Base-by-base conservation (phyloP, 768 basidiomycete genomes). In the Podaxis sp. region DNA sequence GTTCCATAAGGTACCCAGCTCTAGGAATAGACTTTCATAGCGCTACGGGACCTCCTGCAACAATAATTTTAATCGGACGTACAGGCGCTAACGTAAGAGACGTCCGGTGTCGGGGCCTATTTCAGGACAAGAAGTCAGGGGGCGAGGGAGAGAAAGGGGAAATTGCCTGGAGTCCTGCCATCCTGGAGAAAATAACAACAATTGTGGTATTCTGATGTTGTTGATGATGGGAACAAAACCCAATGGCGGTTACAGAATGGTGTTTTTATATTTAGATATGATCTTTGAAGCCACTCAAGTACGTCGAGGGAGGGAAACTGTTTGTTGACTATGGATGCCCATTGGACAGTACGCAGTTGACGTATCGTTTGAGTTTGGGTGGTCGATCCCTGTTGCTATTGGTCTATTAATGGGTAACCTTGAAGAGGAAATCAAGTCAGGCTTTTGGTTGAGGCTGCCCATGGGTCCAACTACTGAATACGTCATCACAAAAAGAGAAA, bases 41-140 rank as follows among this genome's bases (percentile, higher is more conserved):
- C 33, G 33, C 33, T 9, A 33, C 33, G 8, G 33, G 8, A 7
- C 33, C 17, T 17, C 29, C 4, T 6, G 51, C 11, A 27, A 12
- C 3, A 9, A 40, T 37, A 24, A 37, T 22, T 46, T 46, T 46
- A 17, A 53, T 53, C 17, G 51, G 27, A 53, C 24, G 24, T 33
- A 55, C 54, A 55, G 38, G 54, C 54, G 54, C 38, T 55, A 38
- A 55, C 54, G 54, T 55, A 55, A 55, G 7, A 38, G 12, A 11
- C 36, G 57, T 58, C 57, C 57, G 57, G 29, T 58, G 57, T 58
- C 47, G 57, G 57, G 57, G 13, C 11, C 38, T 58, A 49, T 49
- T 58, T 50, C 17, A n/a, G 29, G 57, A 40, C n/a, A 17, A 50
- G 57, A 58, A 58, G 43, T 46, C n/a, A 37, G 47, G 12, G 36